Percentiles rank a stretch among this genome's conserved stretches.
These are phyloP conservation scores for Acanthamoeba lenticulata DNA, from an alignment of 208 protist species.

Conservation along the genomic window DNA sequence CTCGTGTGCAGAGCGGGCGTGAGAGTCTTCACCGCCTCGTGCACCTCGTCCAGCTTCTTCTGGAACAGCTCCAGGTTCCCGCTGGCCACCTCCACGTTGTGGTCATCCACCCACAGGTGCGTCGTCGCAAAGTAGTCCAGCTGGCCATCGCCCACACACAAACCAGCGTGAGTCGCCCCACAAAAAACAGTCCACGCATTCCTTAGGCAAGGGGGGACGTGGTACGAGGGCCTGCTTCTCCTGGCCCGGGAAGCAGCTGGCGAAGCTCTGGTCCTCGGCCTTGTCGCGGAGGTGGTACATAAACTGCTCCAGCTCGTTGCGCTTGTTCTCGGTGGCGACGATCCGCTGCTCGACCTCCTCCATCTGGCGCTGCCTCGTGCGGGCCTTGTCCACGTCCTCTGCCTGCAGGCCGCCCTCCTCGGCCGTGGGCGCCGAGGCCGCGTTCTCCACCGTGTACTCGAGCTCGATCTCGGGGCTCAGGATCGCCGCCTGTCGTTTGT, in stretches of 20 bases:
- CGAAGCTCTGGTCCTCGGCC: not conserved
- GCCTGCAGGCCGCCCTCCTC: not conserved
- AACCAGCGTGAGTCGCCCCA: not conserved
- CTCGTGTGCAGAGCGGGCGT: not conserved
- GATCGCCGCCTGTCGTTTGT: conserved; percentile 10
- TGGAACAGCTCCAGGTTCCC: conserved; percentile 21
- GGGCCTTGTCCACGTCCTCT: not conserved
- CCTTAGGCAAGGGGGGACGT: not conserved
- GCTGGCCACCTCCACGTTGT: conserved; percentile 27
- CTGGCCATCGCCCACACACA: not conserved
- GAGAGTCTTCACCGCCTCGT: not conserved
- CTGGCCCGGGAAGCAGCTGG: not conserved
- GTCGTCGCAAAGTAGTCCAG: not conserved
- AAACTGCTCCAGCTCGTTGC: conserved; percentile 40
- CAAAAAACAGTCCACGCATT: not conserved
- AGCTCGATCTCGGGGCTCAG: conserved; percentile 44
- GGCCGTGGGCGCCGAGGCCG: not conserved
- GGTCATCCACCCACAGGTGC: conserved; percentile 28
- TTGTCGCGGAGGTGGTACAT: conserved; percentile 28
- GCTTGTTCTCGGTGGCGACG: conserved; percentile 43
- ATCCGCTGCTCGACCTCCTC: not conserved
- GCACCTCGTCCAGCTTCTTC: conserved; percentile 27
- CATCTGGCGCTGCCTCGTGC: not conserved
- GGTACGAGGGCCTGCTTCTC: conserved; percentile 15
- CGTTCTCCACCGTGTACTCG: conserved; percentile 38